Evolutionary conservation across 2,329 filamentous ascomycete species (phyloP), one percentile per base, ranked within the genome.

Genomic region (Trichophyton verrucosum): DNA sequence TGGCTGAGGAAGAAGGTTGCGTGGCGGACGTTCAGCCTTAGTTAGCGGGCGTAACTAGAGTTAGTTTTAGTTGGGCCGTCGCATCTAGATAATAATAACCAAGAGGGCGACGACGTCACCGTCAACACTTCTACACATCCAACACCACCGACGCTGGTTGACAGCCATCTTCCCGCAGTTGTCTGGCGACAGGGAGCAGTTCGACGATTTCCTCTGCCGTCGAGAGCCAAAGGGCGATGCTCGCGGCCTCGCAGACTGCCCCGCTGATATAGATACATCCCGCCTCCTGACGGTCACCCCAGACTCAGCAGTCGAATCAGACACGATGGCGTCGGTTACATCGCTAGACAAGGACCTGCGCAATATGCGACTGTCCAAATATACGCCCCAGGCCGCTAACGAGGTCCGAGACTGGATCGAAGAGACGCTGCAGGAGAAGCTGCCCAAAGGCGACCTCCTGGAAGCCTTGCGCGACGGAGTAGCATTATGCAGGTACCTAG

Each of bases 311-410:
- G 24, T 51, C 13, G 30, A 55, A 36, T 20, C 51, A n/a, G 36
- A 63, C 4, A 72, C 58, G 66, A 97, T 97, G 92, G 91, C 92
- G 68, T 96, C 92, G 44, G 92, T 97, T 36, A 83, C 89, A 65
- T 96, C 90, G 65, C 80, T 99, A 63, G 94, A 97, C 76, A 92
- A 92, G 75, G 94, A 99, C 79, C 82, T 99, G 84, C 89, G 89
- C 81, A 91, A 86, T 73, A 76, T 97, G 81, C 91, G 94, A 75
- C 81, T 96, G 69, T 89, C 91, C 63, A 89, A 92, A 76, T 97
- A 96, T 76, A 97, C 92, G 1, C 90, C 91, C 22, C 85, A 87
- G 68, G 91, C 91, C 46, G 91, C 91, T 58, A 89, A 89, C 67
- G 91, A 97, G 77, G 87, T 85, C 20, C 85, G 86, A 55, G 74